A percentile compares a stretch with the other conserved stretches of the same genome.
These are phyloP conservation scores for Amphirosellinia nigrospora DNA, from an alignment of 495 filamentous ascomycete genomes.

Conservation along the genomic window DNA sequence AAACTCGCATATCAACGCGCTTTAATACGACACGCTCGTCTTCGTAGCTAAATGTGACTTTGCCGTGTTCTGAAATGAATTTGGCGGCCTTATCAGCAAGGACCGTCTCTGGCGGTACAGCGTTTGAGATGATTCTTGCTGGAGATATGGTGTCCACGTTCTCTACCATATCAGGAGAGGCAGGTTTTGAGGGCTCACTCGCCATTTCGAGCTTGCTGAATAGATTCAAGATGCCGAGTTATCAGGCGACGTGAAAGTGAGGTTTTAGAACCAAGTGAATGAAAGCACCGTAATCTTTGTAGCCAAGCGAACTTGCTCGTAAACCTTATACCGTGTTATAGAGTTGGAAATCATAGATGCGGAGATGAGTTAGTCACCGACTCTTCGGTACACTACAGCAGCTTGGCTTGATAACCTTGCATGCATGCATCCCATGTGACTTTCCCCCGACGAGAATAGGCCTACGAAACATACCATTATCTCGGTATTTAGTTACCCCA, in stretches of 20 bases:
- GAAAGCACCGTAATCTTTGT: neutral
- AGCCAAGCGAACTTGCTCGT: neutral
- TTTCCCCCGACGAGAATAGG: neutral
- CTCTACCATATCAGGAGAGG: slow-evolving; percentile 15
- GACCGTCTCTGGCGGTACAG: slow-evolving; percentile 18
- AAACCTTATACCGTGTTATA: neutral
- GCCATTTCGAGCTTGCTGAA: slow-evolving; percentile 26
- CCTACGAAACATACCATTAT: neutral
- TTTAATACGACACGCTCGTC: slow-evolving; percentile 47
- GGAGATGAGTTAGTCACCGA: slow-evolving; percentile 2
- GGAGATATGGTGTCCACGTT: slow-evolving; percentile 38
- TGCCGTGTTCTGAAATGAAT: slow-evolving; percentile 48
- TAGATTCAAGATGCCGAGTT: neutral
- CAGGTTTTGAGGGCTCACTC: slow-evolving; percentile 20
- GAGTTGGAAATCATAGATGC: neutral
- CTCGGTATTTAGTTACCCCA: too few species aligned
- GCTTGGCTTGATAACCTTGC: neutral
- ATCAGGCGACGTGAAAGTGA: neutral
- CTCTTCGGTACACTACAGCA: neutral
- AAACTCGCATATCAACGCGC: slow-evolving; percentile 55
- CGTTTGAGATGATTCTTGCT: slow-evolving; percentile 30
- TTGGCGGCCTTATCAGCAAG: slow-evolving; percentile 48
- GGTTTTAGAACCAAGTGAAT: neutral
- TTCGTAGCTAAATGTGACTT: slow-evolving; percentile 45
- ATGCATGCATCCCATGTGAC: slow-evolving; percentile 8